Evolutionary conservation across 2,329 filamentous ascomycete species (phyloP).

Genomic region (Sarocladium oryzae): DNA sequence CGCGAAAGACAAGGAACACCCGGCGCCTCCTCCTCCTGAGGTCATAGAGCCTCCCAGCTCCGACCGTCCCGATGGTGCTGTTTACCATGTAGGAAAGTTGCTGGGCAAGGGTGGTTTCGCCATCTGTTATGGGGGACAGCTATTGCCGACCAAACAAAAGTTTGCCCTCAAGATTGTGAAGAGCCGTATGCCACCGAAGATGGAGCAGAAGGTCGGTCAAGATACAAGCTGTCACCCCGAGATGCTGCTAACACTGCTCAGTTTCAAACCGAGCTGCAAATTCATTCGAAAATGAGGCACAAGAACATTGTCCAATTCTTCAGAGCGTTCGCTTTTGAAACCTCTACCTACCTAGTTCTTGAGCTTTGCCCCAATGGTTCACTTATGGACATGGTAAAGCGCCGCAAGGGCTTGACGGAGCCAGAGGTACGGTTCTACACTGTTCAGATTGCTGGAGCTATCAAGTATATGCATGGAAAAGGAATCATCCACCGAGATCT

Average conservation of each 20-base stretch:
- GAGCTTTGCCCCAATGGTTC: conserved; percentile 95
- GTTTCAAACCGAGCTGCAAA: conserved; percentile 83
- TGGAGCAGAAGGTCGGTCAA: conserved; percentile 68
- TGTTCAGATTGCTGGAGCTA: conserved; percentile 89
- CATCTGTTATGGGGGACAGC: conserved; percentile 68
- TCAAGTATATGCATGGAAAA: conserved; percentile 95
- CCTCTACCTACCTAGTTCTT: conserved; percentile 86
- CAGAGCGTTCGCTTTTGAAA: conserved; percentile 83
- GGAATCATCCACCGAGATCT: conserved; percentile 95
- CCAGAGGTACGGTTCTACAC: conserved; percentile 92
- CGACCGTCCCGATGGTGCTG: conserved; percentile 62
- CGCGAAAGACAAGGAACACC: conserved; percentile 59
- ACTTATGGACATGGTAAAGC: conserved; percentile 96
- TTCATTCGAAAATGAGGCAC: conserved; percentile 96
- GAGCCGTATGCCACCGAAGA: conserved; percentile 73
- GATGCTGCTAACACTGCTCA: conserved; percentile 19
- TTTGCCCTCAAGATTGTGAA: conserved; percentile 79
- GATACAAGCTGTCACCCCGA: neutral
- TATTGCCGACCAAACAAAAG: conserved; percentile 58
- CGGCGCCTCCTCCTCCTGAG: conserved; percentile 54
- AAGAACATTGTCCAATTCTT: conserved; percentile 95
- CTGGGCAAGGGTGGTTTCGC: conserved; percentile 79
- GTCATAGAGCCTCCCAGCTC: conserved; percentile 58
- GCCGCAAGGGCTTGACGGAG: conserved; percentile 81
- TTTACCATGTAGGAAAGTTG: conserved; percentile 67